phyloP scores from a whole-genome alignment of 140 eudicot genomes.

The Erigeron philadelphicus region DNA sequence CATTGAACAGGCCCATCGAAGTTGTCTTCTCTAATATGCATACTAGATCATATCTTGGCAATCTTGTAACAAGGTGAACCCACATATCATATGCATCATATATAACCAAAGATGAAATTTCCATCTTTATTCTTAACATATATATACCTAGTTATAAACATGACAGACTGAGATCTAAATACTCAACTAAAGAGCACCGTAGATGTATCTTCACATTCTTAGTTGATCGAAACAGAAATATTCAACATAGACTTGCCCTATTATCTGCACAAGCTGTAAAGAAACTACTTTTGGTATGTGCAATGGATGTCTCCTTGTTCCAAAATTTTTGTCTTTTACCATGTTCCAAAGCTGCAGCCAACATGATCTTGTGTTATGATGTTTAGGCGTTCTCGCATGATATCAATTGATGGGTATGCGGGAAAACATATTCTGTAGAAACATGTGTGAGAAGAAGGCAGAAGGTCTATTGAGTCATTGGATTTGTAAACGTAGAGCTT shows the following conservation, averaged over 20 bases:
- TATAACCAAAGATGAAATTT: slow-evolving; percentile 8
- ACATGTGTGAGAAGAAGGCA: slow-evolving; percentile 93
- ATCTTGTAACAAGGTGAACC: background rate
- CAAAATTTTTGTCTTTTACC: slow-evolving; percentile 38
- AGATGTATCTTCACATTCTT: slow-evolving; percentile 15
- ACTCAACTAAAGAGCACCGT: slow-evolving; percentile 20
- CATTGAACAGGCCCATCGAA: too few relatives aligned
- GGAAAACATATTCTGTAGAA: slow-evolving; percentile 64
- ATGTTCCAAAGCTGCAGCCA: slow-evolving; percentile 84
- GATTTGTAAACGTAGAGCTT: slow-evolving; percentile 51
- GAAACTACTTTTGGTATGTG: slow-evolving; percentile 33
- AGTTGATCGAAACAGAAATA: slow-evolving; percentile 16
- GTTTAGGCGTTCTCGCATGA: slow-evolving; percentile 59
- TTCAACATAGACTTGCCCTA: slow-evolving; percentile 25
- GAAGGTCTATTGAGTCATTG: slow-evolving; percentile 40
- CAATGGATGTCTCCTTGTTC: slow-evolving; percentile 16
- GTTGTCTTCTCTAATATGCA: background rate
- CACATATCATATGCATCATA: background rate
- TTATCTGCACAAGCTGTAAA: slow-evolving; percentile 37
- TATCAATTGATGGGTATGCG: slow-evolving; percentile 47
- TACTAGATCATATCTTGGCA: background rate
- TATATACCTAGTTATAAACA: slow-evolving; percentile 30
- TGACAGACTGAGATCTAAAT: slow-evolving; percentile 21
- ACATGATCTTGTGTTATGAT: slow-evolving; percentile 79
- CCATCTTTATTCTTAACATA: slow-evolving; percentile 29